Evolutionary conservation across 2,329 filamentous ascomycete genomes (phyloP).

Genomic region (Apiospora phragmitis): DNA sequence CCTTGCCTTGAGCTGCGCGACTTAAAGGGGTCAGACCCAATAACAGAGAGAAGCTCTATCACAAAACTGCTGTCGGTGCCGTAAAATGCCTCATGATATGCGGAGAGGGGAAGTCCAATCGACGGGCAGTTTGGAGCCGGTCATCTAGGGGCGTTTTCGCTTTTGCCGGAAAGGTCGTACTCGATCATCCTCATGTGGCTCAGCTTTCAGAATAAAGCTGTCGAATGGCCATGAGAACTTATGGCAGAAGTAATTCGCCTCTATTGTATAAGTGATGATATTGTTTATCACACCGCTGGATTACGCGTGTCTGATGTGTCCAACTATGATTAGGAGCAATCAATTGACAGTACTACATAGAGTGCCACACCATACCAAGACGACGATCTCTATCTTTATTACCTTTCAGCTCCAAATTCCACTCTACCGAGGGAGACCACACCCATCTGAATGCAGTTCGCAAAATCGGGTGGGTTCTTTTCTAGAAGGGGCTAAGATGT

Average conservation of each 20-base stretch:
- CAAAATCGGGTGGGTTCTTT: background rate
- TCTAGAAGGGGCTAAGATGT: background rate
- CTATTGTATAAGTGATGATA: background rate
- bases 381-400: background rate
- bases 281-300: background rate
- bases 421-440: no score
- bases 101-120: no score
- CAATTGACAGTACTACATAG: background rate
- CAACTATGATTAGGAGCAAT: background rate
- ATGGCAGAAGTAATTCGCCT: no score
- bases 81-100: background rate
- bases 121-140: background rate
- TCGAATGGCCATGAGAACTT: no score
- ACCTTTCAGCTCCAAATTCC: background rate
- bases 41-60: fast-evolving
- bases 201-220: background rate
- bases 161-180: background rate
- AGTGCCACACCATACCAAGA: background rate
- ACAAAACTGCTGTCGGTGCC: no score
- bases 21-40: background rate
- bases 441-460: background rate
- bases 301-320: background rate
- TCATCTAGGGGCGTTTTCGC: background rate
- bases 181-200: background rate
- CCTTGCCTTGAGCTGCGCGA: no score